phyloP scores from a whole-genome alignment of 2,329 filamentous ascomycete genomes.

The Hypoxylon rubiginosum region DNA sequence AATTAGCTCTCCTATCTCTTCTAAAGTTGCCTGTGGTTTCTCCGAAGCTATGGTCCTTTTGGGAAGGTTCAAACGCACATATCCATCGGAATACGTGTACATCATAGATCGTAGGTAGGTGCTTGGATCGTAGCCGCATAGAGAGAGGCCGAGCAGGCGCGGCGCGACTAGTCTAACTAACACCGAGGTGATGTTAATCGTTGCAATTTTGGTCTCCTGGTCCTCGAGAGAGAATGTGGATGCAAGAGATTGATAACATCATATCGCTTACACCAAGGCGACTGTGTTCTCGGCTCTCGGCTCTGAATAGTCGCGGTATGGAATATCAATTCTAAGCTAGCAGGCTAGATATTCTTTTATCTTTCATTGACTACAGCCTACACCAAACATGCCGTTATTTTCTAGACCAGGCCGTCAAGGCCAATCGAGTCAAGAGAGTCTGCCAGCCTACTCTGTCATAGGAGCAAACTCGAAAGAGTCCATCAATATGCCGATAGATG shows the following conservation, averaged over 20 bases:
- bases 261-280: constrained; percentile 2
- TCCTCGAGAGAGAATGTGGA: constrained; percentile 1
- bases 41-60: constrained; percentile 10
- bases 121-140: not conserved
- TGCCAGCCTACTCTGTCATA: constrained; percentile 38
- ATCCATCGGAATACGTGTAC: not conserved
- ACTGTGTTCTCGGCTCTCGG: constrained; percentile 13
- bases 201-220: not conserved
- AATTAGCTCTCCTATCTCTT: constrained; percentile 16
- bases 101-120: not conserved
- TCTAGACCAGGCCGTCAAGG: constrained; percentile 2
- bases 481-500: not conserved
- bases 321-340: constrained; percentile 7
- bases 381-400: constrained; percentile 31
- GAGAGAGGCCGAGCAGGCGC: constrained; percentile 9
- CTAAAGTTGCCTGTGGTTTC: not conserved
- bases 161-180: constrained; percentile 4
- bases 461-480: constrained; percentile 23
- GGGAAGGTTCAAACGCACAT: constrained; percentile 13
- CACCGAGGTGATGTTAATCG: not conserved
- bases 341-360: not conserved
- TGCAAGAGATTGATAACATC: constrained; percentile 8
- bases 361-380: constrained; percentile 4
- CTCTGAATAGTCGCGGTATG: constrained; percentile 8
- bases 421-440: constrained; percentile 20